Percentiles rank a stretch among this genome's conserved stretches.
Conservation (phyloP, 179 eudicot genomes). For the Heliamphora pulchella region DNA sequence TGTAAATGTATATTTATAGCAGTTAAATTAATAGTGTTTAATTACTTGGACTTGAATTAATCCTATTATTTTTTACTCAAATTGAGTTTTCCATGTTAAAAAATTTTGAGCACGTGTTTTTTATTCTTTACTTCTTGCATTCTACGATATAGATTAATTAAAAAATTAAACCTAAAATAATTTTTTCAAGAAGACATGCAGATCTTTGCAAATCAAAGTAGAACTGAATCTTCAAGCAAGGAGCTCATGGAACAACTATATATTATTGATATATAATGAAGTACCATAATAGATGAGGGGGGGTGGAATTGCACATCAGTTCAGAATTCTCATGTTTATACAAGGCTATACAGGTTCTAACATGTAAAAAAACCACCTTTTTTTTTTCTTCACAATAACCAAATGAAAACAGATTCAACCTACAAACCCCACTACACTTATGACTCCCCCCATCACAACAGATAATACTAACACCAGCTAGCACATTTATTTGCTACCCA, state of each 20-base stretch:
- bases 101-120: too few relatives aligned
- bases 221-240: slow-evolving; percentile 3
- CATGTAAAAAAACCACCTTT: not conserved
- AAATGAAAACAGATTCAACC: not conserved
- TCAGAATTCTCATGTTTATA: slow-evolving; percentile 8
- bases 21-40: too few relatives aligned
- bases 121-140: too few relatives aligned
- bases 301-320: not conserved
- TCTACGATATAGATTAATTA: too few relatives aligned
- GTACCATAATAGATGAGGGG: not conserved
- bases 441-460: too few relatives aligned
- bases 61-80: too few relatives aligned
- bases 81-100: too few relatives aligned
- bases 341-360: slow-evolving; percentile 14
- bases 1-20: too few relatives aligned
- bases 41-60: too few relatives aligned
- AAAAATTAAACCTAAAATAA: too few relatives aligned
- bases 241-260: not conserved
- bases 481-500: not conserved
- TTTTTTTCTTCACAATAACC: not conserved
- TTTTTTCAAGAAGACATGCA: not conserved
- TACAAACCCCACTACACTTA: not conserved
- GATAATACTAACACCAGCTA: not conserved
- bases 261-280: not conserved
- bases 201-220: not conserved